A percentile compares a stretch with the other conserved stretches of the same genome.
Conservation (phyloP, 169 alveolate genomes). For the Babesia caballi region DNA sequence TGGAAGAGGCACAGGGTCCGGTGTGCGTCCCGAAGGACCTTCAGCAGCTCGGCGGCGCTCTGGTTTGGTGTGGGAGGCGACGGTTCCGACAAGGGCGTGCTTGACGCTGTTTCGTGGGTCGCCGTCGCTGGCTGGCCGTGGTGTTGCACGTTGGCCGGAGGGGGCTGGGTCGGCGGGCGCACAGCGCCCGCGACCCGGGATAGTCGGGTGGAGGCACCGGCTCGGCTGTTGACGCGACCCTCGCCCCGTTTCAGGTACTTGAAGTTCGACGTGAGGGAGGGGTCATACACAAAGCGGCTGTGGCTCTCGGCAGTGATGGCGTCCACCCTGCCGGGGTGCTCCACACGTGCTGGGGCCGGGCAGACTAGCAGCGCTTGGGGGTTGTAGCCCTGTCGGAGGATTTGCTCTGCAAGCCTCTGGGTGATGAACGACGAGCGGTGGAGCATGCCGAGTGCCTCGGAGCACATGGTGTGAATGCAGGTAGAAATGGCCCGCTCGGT, state of each 20-base stretch:
- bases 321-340: not conserved
- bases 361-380: not conserved
- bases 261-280: slow-evolving; percentile 26
- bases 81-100: not conserved
- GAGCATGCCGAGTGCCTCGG: slow-evolving; percentile 5
- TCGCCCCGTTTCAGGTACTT: slow-evolving; percentile 38
- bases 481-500: not conserved
- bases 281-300: slow-evolving; percentile 18
- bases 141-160: not conserved
- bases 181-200: not conserved
- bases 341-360: not conserved
- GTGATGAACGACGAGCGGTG: slow-evolving; percentile 7
- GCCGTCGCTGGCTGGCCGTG: not conserved
- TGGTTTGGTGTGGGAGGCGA: not conserved
- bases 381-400: not conserved
- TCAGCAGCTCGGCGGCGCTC: not conserved
- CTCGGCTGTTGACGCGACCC: not conserved
- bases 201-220: not conserved
- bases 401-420: not conserved
- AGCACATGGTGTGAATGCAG: slow-evolving; percentile 9
- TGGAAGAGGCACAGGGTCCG: slow-evolving; percentile 26
- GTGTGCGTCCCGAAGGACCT: not conserved
- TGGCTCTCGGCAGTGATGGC: not conserved
- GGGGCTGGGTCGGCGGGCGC: not conserved
- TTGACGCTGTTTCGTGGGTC: not conserved